Percentiles rank a stretch among this genome's conserved stretches.
Evolutionary conservation across 306 rosid species (phyloP).

Genomic region (Casuarina glauca): DNA sequence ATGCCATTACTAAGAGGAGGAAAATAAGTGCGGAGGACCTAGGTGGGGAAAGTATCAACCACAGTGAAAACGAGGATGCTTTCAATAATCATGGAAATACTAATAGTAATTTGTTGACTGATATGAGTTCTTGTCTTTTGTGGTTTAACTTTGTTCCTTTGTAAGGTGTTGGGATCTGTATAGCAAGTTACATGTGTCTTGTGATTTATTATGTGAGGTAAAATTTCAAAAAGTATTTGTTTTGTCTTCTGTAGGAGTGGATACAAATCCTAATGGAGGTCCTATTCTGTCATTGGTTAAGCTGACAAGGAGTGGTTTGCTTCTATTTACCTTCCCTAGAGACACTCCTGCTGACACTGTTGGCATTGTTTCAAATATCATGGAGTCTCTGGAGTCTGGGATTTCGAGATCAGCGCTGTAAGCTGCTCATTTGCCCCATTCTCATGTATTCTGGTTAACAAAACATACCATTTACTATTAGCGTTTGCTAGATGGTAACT

Average conservation of each 20-base stretch:
- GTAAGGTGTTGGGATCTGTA: slow-evolving; percentile 15
- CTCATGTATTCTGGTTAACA: slow-evolving; percentile 16
- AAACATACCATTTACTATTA: background rate
- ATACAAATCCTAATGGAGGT: slow-evolving; percentile 27
- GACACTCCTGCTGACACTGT: slow-evolving; percentile 47
- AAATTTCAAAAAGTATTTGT: slow-evolving; percentile 28
- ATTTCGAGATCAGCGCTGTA: slow-evolving; percentile 52
- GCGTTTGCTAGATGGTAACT: background rate
- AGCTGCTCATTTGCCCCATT: slow-evolving; percentile 31
- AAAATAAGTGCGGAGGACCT: slow-evolving; percentile 31
- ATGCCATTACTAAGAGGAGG: slow-evolving; percentile 50
- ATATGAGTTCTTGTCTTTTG: slow-evolving; percentile 12
- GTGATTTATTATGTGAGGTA: slow-evolving; percentile 42
- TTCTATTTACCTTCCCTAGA: slow-evolving; percentile 60
- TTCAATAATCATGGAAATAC: slow-evolving; percentile 25
- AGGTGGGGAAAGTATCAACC: slow-evolving; percentile 23
- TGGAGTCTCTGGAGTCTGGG: slow-evolving; percentile 52
- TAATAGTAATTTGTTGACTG: slow-evolving; percentile 17
- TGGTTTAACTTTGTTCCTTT: background rate
- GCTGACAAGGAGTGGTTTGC: slow-evolving; percentile 77
- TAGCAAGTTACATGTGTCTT: slow-evolving; percentile 11
- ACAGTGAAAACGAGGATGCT: slow-evolving; percentile 33
- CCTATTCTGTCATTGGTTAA: slow-evolving; percentile 77
- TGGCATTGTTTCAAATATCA: slow-evolving; percentile 49
- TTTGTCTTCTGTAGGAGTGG: slow-evolving; percentile 32